These are phyloP conservation scores for Chionographis japonica DNA, from an alignment of 106 monocot species.

Conservation along the genomic window DNA sequence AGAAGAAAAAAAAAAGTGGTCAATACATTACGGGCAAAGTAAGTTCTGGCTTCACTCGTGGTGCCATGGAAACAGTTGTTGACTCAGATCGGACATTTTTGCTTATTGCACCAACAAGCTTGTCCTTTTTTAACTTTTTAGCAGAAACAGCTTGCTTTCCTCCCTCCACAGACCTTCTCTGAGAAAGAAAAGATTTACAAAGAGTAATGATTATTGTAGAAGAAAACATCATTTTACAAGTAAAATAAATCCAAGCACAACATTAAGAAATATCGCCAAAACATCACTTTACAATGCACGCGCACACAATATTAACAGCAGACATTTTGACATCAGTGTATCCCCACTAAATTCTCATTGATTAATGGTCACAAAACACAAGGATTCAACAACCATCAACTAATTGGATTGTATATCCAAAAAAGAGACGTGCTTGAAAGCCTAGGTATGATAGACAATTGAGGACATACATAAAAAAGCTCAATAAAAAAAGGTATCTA, in stretches of 20 bases:
- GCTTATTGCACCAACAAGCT: conserved; percentile 66
- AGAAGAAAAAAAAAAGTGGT: not conserved
- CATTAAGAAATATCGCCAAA: not conserved
- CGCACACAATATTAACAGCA: too few relatives aligned
- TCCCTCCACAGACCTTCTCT: conserved; percentile 71
- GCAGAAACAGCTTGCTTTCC: conserved; percentile 62
- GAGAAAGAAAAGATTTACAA: conserved; percentile 18
- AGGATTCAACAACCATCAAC: too few relatives aligned
- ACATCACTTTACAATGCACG: not conserved
- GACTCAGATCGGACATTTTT: conserved; percentile 72
- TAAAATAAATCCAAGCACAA: not conserved
- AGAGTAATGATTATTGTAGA: not conserved
- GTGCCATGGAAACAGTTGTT: conserved; percentile 60
- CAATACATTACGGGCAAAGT: conserved; percentile 80
- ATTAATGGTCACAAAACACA: too few relatives aligned
- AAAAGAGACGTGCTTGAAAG: too few relatives aligned
- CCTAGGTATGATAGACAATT: too few relatives aligned
- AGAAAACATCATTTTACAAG: not conserved
- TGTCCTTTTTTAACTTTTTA: conserved; percentile 87
- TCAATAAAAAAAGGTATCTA: too few relatives aligned
- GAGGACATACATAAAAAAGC: too few relatives aligned
- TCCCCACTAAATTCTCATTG: too few relatives aligned
- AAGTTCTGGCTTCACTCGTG: conserved; percentile 90
- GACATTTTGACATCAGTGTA: too few relatives aligned
- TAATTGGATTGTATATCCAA: too few relatives aligned